Evolutionary conservation across 345 rosid species (phyloP), one percentile per base, ranked within the genome.

Genomic region (Moringa oleifera): DNA sequence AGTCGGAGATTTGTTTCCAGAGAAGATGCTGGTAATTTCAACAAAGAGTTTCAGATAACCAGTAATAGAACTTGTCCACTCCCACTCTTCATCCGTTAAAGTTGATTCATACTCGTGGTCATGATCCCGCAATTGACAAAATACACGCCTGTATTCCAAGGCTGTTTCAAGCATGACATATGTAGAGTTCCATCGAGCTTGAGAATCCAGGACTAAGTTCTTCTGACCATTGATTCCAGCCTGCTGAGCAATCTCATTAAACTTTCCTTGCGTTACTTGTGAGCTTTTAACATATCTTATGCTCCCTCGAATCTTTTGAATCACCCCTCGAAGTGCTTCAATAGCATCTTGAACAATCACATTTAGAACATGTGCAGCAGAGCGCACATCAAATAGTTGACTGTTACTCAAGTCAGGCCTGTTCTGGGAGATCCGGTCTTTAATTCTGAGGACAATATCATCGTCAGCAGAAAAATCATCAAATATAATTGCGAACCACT

Each of bases 401-500:
- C 91, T 86, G 60, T 80, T 83, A 66, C 81, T 73, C 57, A 80
- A 67, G 37, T 61, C 75, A 24, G 83, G 82, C 70, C 86, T 86
- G 73, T 66, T 84, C 71, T 78, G 83, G 53, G 86, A 73, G 58
- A 86, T 83, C 51, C 75, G 80, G 12, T 82, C 89, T 75, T 77
- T 88, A 63, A 90, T 83, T 70, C 78, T 78, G 60, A 55, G 65
- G 76, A 90, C 75, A 67, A 85, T 79, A 70, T 82, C 87, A 61
- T 93, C 90, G n/a, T 81, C 85, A 13, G 71, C 65, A 37, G 78
- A 78, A 53, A 80, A 83, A 59, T 83, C 81, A 69, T 85, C 97
- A 68, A 88, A 86, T 11, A 95, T 88, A 61, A 93, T 65, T 37
- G 95, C 89, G 75, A 90, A 93, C 76, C 88, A 78, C 86, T 90